Conservation (phyloP, 768 basidiomycete genomes). For the Mycena amicta region DNA sequence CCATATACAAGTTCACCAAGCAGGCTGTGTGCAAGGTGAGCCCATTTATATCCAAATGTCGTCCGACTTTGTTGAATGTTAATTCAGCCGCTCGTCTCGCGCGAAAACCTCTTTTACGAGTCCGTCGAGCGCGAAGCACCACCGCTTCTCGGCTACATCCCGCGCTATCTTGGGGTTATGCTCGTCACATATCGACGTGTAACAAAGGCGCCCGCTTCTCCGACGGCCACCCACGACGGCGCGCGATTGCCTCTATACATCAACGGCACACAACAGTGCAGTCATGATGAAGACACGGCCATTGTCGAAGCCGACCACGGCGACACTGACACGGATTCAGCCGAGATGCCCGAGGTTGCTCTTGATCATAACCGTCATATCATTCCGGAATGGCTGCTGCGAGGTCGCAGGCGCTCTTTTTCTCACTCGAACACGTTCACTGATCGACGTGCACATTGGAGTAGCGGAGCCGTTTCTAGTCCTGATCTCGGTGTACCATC, state of each 20-base stretch:
- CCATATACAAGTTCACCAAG: conserved; percentile 97
- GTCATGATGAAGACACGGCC: conserved; percentile 29
- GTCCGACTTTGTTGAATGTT: no score
- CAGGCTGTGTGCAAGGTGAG: conserved; percentile 96
- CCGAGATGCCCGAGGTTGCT: conserved; percentile 93
- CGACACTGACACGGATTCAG: conserved; percentile 60
- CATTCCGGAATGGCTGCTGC: conserved; percentile 89
- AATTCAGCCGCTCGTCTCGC: conserved; percentile 86
- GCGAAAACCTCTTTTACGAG: conserved; percentile 98
- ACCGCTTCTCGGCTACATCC: conserved; percentile 89
- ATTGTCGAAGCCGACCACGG: conserved; percentile 26
- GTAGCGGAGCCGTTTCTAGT: conserved; percentile 64
- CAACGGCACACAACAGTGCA: no score
- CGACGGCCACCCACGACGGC: conserved; percentile 20
- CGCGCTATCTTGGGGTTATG: conserved; percentile 99
- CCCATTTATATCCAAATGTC: conserved; percentile 15
- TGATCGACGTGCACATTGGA: conserved; percentile 41
- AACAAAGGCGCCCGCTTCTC: conserved; percentile 40
- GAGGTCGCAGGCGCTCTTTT: conserved; percentile 50
- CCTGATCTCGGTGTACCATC: conserved; percentile 59
- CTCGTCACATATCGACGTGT: conserved; percentile 93
- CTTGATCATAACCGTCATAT: conserved; percentile 94
- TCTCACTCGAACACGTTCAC: conserved; percentile 49
- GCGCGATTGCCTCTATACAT: conserved; percentile 29
- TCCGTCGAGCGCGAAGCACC: conserved; percentile 93